These are phyloP conservation scores for Zymoseptoria brevis DNA, from an alignment of 2,329 filamentous ascomycete species.

Conservation along the genomic window DNA sequence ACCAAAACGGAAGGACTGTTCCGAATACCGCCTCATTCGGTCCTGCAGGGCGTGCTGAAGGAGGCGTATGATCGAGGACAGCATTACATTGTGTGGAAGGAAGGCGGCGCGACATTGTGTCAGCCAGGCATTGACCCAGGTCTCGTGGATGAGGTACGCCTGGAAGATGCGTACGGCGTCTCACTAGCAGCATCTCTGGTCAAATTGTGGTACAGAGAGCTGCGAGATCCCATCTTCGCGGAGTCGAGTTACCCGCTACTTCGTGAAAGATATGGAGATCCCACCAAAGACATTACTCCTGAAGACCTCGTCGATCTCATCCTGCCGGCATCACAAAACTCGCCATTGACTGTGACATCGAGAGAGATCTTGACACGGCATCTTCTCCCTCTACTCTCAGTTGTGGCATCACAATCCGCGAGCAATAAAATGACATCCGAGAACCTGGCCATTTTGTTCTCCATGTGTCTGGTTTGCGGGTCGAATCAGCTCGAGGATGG, in stretches of 20 bases:
- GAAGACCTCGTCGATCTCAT: slow-evolving; percentile 41
- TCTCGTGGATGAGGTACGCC: slow-evolving; percentile 38
- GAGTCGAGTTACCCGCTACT: slow-evolving; percentile 42
- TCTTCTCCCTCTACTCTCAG: slow-evolving; percentile 44
- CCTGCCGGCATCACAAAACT: slow-evolving; percentile 39
- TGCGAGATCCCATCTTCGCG: slow-evolving; percentile 46
- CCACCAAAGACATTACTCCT: slow-evolving; percentile 32
- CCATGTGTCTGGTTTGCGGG: slow-evolving; percentile 45
- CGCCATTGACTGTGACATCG: slow-evolving; percentile 38
- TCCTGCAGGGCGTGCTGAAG: slow-evolving; percentile 42
- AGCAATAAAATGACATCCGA: slow-evolving; percentile 49
- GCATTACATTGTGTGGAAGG: slow-evolving; percentile 47
- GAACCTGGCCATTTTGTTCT: slow-evolving; percentile 49
- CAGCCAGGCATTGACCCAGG: slow-evolving; percentile 31
- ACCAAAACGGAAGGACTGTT: slow-evolving; percentile 47
- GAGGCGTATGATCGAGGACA: slow-evolving; percentile 51
- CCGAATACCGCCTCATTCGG: slow-evolving; percentile 44
- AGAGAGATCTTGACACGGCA: slow-evolving; percentile 44
- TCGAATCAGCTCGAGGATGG: slow-evolving; percentile 49
- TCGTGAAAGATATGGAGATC: slow-evolving; percentile 34
- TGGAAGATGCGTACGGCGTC: slow-evolving; percentile 45
- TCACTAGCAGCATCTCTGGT: slow-evolving; percentile 47
- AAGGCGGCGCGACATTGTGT: slow-evolving; percentile 31
- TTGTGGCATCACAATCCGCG: slow-evolving; percentile 38
- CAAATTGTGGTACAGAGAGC: slow-evolving; percentile 49